Conservation (phyloP, 176 grass and related monocot genomes). For the Zoysia pacifica region DNA sequence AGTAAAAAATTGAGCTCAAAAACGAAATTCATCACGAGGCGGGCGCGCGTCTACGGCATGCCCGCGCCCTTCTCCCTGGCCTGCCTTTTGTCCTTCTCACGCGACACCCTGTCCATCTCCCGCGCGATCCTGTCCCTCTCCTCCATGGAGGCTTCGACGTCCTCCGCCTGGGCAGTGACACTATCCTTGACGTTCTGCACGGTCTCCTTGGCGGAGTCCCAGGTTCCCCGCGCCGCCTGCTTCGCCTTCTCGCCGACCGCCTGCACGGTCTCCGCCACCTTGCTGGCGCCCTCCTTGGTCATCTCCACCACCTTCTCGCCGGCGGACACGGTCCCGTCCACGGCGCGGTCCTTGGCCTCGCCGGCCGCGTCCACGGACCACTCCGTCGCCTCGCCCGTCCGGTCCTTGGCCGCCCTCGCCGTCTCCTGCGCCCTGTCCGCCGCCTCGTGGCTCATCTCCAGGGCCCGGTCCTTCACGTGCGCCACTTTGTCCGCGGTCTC, state of each 20-base stretch:
- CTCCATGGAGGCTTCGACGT: constrained; percentile 18
- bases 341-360: constrained; percentile 32
- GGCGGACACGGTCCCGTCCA: constrained; percentile 32
- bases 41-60: constrained; percentile 19
- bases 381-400: constrained; percentile 13
- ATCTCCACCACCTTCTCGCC: constrained; percentile 50
- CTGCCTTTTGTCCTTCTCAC: constrained; percentile 18
- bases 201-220: constrained; percentile 63
- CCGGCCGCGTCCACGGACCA: too few species aligned
- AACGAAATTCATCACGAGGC: background rate
- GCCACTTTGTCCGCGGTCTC: too few species aligned
- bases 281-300: constrained; percentile 49
- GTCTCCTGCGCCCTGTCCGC: constrained; percentile 1
- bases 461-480: too few species aligned
- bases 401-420: constrained; percentile 38
- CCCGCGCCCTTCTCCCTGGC: constrained; percentile 55
- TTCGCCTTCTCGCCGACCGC: constrained; percentile 56
- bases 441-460: too few species aligned
- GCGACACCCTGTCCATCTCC: constrained; percentile 9
- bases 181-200: constrained; percentile 43
- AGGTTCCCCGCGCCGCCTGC: constrained; percentile 49
- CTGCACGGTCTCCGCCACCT: constrained; percentile 55
- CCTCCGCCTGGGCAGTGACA: background rate
- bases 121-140: constrained; percentile 41
- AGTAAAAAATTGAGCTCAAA: background rate